Conservation (phyloP, 2,329 filamentous ascomycete genomes). For the Diatrype stigma region DNA sequence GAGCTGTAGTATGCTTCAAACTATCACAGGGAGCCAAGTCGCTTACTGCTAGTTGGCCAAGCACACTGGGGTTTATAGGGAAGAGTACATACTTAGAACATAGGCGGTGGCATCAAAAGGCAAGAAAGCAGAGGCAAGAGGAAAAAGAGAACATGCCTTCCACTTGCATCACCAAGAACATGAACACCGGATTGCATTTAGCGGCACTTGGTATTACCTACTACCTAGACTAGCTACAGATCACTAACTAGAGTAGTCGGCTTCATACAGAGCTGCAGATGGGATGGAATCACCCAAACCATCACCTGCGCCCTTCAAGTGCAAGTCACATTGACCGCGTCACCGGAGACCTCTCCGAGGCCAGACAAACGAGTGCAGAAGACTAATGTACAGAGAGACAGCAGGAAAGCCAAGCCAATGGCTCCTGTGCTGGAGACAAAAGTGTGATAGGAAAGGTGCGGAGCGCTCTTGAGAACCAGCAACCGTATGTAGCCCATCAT, state of each 20-base stretch:
- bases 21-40: too few relatives aligned
- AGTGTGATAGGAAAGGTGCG: conserved; percentile 11
- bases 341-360: not conserved
- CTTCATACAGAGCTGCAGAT: conserved; percentile 6
- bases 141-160: too few relatives aligned
- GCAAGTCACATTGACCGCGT: not conserved
- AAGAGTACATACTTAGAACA: too few relatives aligned
- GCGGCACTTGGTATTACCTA: conserved; percentile 14
- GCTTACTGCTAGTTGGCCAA: too few relatives aligned
- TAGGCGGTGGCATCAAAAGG: too few relatives aligned
- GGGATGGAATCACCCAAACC: conserved; percentile 10
- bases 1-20: too few relatives aligned
- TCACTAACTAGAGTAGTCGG: conserved; percentile 3
- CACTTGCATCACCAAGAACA: too few relatives aligned
- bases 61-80: too few relatives aligned
- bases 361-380: conserved; percentile 9
- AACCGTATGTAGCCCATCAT: not conserved
- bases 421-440: conserved; percentile 15
- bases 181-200: too few relatives aligned
- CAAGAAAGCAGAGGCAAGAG: too few relatives aligned
- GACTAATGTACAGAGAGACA: conserved; percentile 21
- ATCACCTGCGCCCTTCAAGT: not conserved
- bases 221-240: conserved; percentile 10
- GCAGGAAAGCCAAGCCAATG: conserved; percentile 21
- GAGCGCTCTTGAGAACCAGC: conserved; percentile 9